Conservation (phyloP, 2,329 filamentous ascomycete genomes). For the Venturiaceae sp. region DNA sequence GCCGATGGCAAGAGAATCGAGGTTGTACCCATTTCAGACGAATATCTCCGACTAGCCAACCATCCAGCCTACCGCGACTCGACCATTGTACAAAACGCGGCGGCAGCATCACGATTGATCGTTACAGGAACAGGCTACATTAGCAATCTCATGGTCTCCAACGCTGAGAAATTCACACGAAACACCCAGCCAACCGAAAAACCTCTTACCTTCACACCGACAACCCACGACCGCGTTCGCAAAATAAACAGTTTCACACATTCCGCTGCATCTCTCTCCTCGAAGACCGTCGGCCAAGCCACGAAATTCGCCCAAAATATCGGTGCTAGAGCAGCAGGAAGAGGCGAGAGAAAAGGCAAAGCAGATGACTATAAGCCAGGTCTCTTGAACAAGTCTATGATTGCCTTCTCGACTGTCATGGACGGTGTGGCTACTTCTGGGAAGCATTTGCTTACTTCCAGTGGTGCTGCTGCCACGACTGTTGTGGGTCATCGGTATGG, state of each 20-base stretch:
- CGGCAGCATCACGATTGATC: constrained; percentile 80
- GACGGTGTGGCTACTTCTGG: constrained; percentile 89
- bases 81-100: constrained; percentile 75
- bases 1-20: constrained; percentile 58
- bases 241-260: constrained; percentile 83
- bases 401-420: constrained; percentile 89
- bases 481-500: constrained; percentile 90
- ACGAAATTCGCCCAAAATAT: constrained; percentile 81
- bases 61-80: constrained; percentile 92
- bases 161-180: constrained; percentile 71
- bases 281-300: constrained; percentile 80
- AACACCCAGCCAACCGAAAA: constrained; percentile 69
- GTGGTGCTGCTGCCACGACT: constrained; percentile 69
- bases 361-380: constrained; percentile 69
- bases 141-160: constrained; percentile 64
- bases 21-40: constrained; percentile 56
- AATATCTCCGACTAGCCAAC: constrained; percentile 66
- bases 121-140: constrained; percentile 78
- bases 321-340: constrained; percentile 64
- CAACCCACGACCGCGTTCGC: constrained; percentile 75
- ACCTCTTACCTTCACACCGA: constrained; percentile 78
- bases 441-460: constrained; percentile 63
- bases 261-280: constrained; percentile 67
- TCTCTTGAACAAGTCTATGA: constrained; percentile 87
- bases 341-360: constrained; percentile 46